Evolutionary conservation across 1,139 yeast species (phyloP), one percentile per base, ranked within the genome.

Genomic region (Hyphopichia buzzinii): DNA sequence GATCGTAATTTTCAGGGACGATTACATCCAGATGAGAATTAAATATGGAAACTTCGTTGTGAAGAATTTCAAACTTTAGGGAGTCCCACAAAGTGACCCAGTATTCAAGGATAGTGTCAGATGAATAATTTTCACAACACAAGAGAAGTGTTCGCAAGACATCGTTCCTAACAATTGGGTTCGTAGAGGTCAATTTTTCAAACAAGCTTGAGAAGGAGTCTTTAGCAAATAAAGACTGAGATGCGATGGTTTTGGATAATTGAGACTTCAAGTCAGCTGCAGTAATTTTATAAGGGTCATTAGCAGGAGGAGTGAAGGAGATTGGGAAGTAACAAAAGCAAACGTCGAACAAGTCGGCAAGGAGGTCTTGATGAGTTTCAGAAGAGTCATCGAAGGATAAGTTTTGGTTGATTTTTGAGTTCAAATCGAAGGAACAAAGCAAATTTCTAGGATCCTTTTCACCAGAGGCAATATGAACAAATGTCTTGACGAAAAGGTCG

Each of bases 301-400:
- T 83, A 40, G 84, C 80, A 1, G 97, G 96, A 2, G 98, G 97
- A 41, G 81, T 83, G 62, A 94, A 94, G 1, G 97, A 85, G 36
- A 94, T 90, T 4, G 99, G 99, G 62, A 90, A 94, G 62, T 94
- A 94, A 58, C 98, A 92, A 55, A 92, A 92, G 28, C 89, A 73
- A 26, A 86, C 80, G 55, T 94, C 98, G 54, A 90, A 92, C 40
- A 92, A 59, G 19, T 86, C 88, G 25, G 59, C 55, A 29, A 68
- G 40, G 35, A 52, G 56, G 33, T 49, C 55, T 38, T 57, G 55
- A 37, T 67, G 68, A n/a, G 50, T 44, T 42, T 81, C 82, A 3
- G 59, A 51, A 0, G 48, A 42, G 12, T 44, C 30, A 26, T 67
- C 65, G 35, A 80, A 69, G 1, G 61, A 55, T 31, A 84, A 70